Percentiles rank a stretch among this genome's conserved stretches.
phyloP scores from a whole-genome alignment of 2,329 filamentous ascomycete genomes.

The Fusarium irregulare region DNA sequence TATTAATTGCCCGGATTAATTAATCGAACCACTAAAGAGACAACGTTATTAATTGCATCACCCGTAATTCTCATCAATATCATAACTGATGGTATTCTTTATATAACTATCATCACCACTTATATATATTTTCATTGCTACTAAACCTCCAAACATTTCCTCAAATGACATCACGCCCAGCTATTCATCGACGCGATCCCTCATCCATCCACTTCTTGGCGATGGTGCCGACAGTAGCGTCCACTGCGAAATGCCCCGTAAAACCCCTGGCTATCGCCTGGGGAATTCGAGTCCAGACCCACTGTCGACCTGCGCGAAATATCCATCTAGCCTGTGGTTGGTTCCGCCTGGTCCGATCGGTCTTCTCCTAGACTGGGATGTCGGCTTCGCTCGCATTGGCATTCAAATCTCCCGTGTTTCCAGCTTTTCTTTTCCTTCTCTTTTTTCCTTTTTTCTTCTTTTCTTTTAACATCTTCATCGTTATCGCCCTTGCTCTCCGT shows the following conservation, averaged over 20 bases:
- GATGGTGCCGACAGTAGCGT: slow-evolving; percentile 22
- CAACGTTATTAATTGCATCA: not conserved
- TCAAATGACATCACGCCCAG: slow-evolving; percentile 17
- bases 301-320: slow-evolving; percentile 30
- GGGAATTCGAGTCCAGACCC: slow-evolving; percentile 23
- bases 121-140: not conserved
- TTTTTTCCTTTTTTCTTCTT: not conserved
- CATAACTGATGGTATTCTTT: not conserved
- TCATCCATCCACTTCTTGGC: slow-evolving; percentile 24
- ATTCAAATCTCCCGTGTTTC: slow-evolving; percentile 25
- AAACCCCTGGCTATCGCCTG: slow-evolving; percentile 30
- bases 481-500: slow-evolving; percentile 32
- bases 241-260: slow-evolving; percentile 25
- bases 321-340: slow-evolving; percentile 37
- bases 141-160: not conserved
- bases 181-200: not conserved
- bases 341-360: slow-evolving; percentile 38
- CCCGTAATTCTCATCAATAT: not conserved
- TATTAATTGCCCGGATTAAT: not conserved
- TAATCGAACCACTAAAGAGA: not conserved
- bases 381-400: slow-evolving; percentile 8
- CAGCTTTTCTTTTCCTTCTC: slow-evolving; percentile 18
- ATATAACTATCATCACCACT: not conserved
- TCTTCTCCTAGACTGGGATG: slow-evolving; percentile 21
- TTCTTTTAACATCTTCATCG: slow-evolving; percentile 10